phyloP scores from a whole-genome alignment of 305 asterid genomes.

The Fraxinus floribunda region DNA sequence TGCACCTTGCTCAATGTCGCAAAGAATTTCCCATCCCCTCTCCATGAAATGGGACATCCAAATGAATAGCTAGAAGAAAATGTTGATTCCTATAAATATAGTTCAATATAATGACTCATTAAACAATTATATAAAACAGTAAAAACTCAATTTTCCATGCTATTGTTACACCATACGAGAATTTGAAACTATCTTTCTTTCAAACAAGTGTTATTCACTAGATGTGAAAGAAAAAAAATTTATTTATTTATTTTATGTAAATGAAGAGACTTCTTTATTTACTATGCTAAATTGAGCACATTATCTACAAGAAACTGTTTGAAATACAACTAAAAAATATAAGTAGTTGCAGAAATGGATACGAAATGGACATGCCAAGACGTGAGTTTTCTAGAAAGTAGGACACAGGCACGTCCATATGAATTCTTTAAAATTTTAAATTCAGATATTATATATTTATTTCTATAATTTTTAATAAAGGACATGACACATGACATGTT shows the following conservation, averaged over 20 bases:
- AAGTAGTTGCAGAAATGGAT: background rate
- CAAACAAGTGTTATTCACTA: background rate
- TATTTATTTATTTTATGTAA: background rate
- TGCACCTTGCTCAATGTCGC: slow-evolving; percentile 65
- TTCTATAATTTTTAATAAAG: background rate
- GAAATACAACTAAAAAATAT: background rate
- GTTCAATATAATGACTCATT: slow-evolving; percentile 14
- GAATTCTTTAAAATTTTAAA: background rate
- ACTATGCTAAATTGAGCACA: background rate
- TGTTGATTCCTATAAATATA: slow-evolving; percentile 52
- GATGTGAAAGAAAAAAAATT: background rate
- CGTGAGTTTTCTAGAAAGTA: background rate
- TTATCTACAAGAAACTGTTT: background rate
- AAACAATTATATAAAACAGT: background rate
- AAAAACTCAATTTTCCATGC: slow-evolving; percentile 8
- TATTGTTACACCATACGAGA: background rate
- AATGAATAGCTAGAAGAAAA: slow-evolving; percentile 43
- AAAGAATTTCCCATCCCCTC: slow-evolving; percentile 89
- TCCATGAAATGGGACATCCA: slow-evolving; percentile 73
- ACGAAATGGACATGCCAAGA: background rate
- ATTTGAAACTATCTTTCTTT: background rate
- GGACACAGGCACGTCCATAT: background rate
- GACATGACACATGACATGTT: background rate
- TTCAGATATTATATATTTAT: background rate
- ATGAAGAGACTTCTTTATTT: background rate